Evolutionary conservation across 805 yeast genomes (phyloP).

Genomic region (Candida oleophila): DNA sequence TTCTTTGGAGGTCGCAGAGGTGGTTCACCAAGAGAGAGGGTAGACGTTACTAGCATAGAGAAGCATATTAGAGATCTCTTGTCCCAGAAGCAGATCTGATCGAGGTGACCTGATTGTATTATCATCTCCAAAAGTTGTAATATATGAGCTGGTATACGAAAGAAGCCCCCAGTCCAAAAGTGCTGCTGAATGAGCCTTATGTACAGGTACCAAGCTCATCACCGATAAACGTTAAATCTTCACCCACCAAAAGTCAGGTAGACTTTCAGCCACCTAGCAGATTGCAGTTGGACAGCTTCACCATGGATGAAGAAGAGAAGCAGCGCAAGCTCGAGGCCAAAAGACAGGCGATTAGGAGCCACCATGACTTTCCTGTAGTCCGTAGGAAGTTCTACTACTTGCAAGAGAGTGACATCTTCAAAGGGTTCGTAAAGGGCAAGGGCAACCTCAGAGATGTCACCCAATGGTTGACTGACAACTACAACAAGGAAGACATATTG

Average conservation of each 20-base stretch:
- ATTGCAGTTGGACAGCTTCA: constrained; percentile 12
- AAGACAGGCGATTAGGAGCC: constrained; percentile 36
- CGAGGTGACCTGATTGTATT: background rate
- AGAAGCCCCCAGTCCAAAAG: background rate
- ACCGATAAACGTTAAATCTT: constrained; percentile 31
- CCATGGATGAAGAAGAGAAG: constrained; percentile 16
- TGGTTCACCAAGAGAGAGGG: no score
- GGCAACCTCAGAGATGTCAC: constrained; percentile 42
- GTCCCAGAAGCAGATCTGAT: background rate
- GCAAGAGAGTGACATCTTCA: constrained; percentile 39
- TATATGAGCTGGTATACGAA: constrained; percentile 7
- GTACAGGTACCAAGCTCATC: constrained; percentile 44
- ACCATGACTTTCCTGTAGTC: constrained; percentile 39
- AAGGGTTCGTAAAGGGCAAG: constrained; percentile 42
- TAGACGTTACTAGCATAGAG: no score
- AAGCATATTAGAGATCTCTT: no score
- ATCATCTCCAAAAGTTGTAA: no score
- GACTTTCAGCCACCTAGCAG: constrained; percentile 8
- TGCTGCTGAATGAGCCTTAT: constrained; percentile 10
- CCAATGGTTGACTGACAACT: constrained; percentile 38
- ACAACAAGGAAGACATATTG: constrained; percentile 23
- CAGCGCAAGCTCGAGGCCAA: constrained; percentile 31
- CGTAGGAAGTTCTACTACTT: constrained; percentile 35
- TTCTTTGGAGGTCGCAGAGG: no score
- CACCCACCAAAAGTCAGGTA: constrained; percentile 20